Conservation (phyloP, 2,329 filamentous ascomycete genomes). For the Pseudogymnoascus sp. region DNA sequence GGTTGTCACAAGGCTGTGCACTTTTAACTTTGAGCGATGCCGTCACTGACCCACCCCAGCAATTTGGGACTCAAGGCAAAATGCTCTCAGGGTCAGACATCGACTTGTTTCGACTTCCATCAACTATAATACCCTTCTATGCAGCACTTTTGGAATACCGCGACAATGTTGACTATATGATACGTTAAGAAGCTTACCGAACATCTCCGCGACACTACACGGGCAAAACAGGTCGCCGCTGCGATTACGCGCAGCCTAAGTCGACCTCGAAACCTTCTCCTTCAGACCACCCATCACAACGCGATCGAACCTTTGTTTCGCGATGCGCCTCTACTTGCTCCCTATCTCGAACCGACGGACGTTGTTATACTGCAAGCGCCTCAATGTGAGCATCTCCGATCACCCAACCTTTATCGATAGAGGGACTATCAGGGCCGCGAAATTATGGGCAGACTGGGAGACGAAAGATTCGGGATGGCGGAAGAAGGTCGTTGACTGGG, state of each 20-base stretch:
- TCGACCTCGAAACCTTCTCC: background rate
- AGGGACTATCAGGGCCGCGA: conserved; percentile 60
- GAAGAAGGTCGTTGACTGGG: conserved; percentile 74
- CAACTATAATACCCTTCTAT: background rate
- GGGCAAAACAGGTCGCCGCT: background rate
- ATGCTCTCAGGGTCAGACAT: background rate
- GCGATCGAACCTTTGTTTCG: background rate
- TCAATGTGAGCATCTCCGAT: conserved; percentile 47
- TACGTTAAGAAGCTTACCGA: background rate
- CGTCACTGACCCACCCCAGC: conserved; percentile 5
- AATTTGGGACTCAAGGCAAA: background rate
- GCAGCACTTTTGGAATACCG: background rate
- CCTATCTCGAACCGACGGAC: conserved; percentile 87
- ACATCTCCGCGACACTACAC: background rate
- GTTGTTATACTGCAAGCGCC: conserved; percentile 82
- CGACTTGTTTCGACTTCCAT: background rate
- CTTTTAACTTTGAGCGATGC: background rate
- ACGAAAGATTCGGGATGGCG: conserved; percentile 80
- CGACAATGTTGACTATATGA: conserved; percentile 1
- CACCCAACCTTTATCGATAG: conserved; percentile 57
- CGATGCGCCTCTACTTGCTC: conserved; percentile 88
- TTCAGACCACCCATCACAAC: background rate
- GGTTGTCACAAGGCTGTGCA: conserved; percentile 7
- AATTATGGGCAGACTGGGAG: conserved; percentile 82
- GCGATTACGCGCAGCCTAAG: background rate